Evolutionary conservation across 2,329 filamentous ascomycete genomes (phyloP), one percentile per base, ranked within the genome.

Genomic region (Graphilbum fragrans): DNA sequence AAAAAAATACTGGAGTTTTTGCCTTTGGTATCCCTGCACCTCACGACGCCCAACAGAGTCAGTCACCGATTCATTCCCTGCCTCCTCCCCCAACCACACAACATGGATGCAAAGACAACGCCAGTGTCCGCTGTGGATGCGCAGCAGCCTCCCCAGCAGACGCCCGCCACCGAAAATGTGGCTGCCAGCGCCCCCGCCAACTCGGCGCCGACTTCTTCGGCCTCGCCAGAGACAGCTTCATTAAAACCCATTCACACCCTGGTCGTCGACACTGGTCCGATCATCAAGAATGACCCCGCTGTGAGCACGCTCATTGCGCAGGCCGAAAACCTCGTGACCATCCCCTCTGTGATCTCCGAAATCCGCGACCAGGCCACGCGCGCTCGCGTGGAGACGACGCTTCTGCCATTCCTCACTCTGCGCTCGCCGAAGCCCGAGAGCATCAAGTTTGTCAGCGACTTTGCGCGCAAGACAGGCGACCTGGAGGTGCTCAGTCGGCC

Each of bases 201-300:
- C n/a, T n/a, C n/a, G n/a, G n/a, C n/a, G n/a, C n/a, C n/a, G n/a
- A n/a, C n/a, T n/a, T n/a, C n/a, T n/a, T n/a, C n/a, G n/a, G n/a
- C n/a, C n/a, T n/a, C n/a, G n/a, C n/a, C n/a, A n/a, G n/a, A n/a
- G n/a, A n/a, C n/a, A n/a, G n/a, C n/a, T 2, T 31, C 35, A n/a
- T 46, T 14, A 50, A 94, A 88, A 57, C 72, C 80, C 1, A 77
- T 94, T 38, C 80, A 93, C 64, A 82, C 81, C 41, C 76, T 96
- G 39, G 74, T 96, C 22, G 72, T 98, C 50, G 92, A 98, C 57
- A 83, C 92, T 3, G 90, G 88, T 21, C 87, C 90, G 8, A 78
- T 98, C 46, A 88, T 98, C 59, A 90, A 90, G 58, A 95, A 95
- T 63, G 82, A 92, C 49, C 86, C 90, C 12, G 69, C 85, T 11